Base-by-base conservation (phyloP, 768 basidiomycete species). In the Serendipita sp. region DNA sequence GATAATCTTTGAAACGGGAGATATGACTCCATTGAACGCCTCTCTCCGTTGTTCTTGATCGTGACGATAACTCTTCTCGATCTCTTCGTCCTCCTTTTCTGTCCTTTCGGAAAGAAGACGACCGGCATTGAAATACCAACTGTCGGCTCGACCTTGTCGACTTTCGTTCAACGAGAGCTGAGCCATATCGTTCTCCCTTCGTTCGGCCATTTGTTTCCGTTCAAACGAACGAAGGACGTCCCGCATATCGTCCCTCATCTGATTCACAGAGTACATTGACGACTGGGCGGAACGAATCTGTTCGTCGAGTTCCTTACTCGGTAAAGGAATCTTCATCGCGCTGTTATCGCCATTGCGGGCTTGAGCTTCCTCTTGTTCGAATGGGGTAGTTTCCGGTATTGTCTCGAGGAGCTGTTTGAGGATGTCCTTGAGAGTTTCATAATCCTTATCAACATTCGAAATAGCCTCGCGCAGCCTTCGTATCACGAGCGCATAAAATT, bases 41-140 rank as follows among this genome's bases (percentile, higher is more conserved):
- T 30, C 56, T 28, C 56, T 4, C 34, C 56, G 18, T n/a, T 37
- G 16, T n/a, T 38, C 35, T 28, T 38, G 24, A 16, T 60, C 56
- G 10, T 32, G 18, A n/a, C 35, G 24, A 37, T 28, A 60, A 4
- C 8, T 8, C 8, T 35, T 24, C 56, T 60, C 56, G 16, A 10
- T 38, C 16, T 30, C 56, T 37, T 60, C 56, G 35, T 60, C 56
- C 56, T 60, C 56, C n/a, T 60, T 60, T n/a, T 60, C 56, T 24
- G 24, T 28, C n/a, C n/a, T 38, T 5, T 60, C 28, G 10, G 24
- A 35, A 24, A 60, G 24, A n/a, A 35, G 16, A 16, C 24, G 16
- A 10, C 56, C 56, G 3, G 56, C 24, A 18, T 35, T 10, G 32
- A 60, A 60, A n/a, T 60, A 60, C 56, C 56, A 60, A 32, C 32